Evolutionary conservation across 2,329 filamentous ascomycete genomes (phyloP).

Genomic region (Xylariomycetidae sp.): DNA sequence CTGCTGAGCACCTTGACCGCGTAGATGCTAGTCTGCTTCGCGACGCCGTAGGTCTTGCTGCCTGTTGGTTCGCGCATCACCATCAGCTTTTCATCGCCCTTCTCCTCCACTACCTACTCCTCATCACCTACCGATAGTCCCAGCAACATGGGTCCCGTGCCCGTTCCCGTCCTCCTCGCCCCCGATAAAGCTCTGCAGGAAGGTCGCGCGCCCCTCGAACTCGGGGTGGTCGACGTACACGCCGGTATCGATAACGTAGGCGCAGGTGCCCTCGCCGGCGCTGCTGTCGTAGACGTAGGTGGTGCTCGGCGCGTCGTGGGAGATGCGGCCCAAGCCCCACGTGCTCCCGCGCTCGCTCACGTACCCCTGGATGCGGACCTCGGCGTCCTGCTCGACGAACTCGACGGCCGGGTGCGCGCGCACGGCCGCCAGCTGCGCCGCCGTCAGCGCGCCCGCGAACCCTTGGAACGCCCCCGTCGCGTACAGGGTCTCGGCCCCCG

Average conservation of each 20-base stretch:
- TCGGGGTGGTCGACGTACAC: constrained; percentile 40
- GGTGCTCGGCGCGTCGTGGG: constrained; percentile 29
- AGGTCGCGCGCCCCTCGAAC: constrained; percentile 36
- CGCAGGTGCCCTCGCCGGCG: constrained; percentile 37
- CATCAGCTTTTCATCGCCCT: too few species aligned
- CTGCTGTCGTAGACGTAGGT: constrained; percentile 38
- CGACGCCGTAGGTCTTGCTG: constrained; percentile 38
- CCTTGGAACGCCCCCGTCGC: constrained; percentile 30
- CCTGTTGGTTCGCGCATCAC: background rate
- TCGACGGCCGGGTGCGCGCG: constrained; percentile 31
- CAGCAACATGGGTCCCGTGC: constrained; percentile 37
- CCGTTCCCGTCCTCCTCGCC: constrained; percentile 32
- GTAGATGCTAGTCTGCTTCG: constrained; percentile 38
- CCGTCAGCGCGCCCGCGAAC: constrained; percentile 38
- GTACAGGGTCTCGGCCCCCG: constrained; percentile 28
- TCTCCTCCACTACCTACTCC: too few species aligned
- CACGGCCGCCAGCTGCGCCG: constrained; percentile 34
- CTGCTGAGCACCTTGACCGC: constrained; percentile 40
- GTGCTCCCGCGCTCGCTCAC: constrained; percentile 22
- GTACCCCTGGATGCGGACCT: constrained; percentile 19
- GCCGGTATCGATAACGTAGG: constrained; percentile 52
- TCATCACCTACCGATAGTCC: constrained; percentile 23
- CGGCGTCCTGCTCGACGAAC: constrained; percentile 28
- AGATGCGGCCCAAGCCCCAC: constrained; percentile 42
- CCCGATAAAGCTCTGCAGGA: constrained; percentile 23